These are phyloP conservation scores for Oryza rufipogon DNA, from an alignment of 176 grass and related monocot genomes.

Conservation along the genomic window DNA sequence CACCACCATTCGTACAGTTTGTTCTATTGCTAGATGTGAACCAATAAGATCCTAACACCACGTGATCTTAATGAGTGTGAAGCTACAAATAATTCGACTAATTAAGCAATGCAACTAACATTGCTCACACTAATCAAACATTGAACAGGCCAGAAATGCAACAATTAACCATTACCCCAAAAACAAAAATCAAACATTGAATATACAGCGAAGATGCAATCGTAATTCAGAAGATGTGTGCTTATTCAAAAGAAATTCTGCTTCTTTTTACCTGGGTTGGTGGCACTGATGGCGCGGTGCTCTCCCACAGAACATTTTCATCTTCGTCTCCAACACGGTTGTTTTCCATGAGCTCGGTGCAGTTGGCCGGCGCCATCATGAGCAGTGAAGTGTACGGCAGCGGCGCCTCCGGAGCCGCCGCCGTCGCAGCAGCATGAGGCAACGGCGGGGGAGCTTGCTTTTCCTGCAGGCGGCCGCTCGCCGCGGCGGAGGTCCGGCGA, in stretches of 20 bases:
- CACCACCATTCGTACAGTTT: not conserved
- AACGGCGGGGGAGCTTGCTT: conserved; percentile 6
- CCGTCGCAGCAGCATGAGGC: not conserved
- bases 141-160: not conserved
- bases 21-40: conserved; percentile 5
- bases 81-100: not conserved
- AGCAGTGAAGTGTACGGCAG: conserved; percentile 67
- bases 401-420: not conserved
- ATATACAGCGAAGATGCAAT: not conserved
- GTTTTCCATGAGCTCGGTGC: conserved; percentile 37
- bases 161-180: too few species aligned
- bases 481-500: conserved; percentile 33
- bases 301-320: conserved; percentile 64
- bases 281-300: conserved; percentile 43
- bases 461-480: conserved; percentile 42
- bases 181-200: not conserved
- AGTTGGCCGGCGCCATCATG: conserved; percentile 51
- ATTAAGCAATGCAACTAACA: conserved; percentile 21
- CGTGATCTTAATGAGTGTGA: not conserved
- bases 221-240: not conserved
- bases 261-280: conserved; percentile 53
- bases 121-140: not conserved
- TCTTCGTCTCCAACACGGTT: conserved; percentile 44
- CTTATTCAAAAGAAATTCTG: not conserved
- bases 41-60: not conserved